These are phyloP conservation scores for Taxillus chinensis DNA, from an alignment of 164 flowering plant genomes.

Conservation along the genomic window DNA sequence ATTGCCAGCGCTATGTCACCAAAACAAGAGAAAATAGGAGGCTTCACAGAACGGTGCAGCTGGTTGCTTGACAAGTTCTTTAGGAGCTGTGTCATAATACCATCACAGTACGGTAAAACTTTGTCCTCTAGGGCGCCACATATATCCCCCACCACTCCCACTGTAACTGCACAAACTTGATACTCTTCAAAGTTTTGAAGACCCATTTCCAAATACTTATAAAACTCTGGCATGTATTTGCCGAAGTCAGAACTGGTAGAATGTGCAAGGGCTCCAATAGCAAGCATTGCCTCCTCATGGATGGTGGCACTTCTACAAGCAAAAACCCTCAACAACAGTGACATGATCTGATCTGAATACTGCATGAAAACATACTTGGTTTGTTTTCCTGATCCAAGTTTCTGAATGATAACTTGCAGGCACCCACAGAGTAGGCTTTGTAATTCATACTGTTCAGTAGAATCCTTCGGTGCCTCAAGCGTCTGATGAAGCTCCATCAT, in stretches of 20 bases:
- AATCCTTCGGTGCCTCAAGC: conserved; percentile 35
- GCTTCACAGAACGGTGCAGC: conserved; percentile 57
- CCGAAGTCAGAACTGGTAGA: conserved; percentile 38
- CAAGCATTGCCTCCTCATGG: conserved; percentile 66
- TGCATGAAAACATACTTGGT: conserved; percentile 39
- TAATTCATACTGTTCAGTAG: conserved; percentile 43
- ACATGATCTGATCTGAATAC: conserved; percentile 57
- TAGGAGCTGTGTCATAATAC: conserved; percentile 55
- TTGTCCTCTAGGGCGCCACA: conserved; percentile 57
- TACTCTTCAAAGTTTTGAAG: conserved; percentile 63
- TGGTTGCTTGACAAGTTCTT: conserved; percentile 56
- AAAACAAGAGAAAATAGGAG: conserved; percentile 58
- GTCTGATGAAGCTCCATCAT: conserved; percentile 54
- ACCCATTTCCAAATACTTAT: conserved; percentile 52
- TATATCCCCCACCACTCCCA: conserved; percentile 57
- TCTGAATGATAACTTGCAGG: conserved; percentile 54
- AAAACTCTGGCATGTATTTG: conserved; percentile 51
- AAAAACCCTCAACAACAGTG: conserved; percentile 47
- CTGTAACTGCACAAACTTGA: conserved; percentile 56
- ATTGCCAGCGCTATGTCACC: conserved; percentile 63
- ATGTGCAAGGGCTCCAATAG: conserved; percentile 59
- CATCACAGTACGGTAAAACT: conserved; percentile 53
- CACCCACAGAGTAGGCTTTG: conserved; percentile 64
- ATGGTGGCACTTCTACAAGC: conserved; percentile 48
- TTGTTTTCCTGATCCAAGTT: conserved; percentile 35